A percentile compares a stretch with the other conserved stretches of the same genome.
phyloP scores from a whole-genome alignment of 164 flowering plant genomes.

The Protea cynaroides region DNA sequence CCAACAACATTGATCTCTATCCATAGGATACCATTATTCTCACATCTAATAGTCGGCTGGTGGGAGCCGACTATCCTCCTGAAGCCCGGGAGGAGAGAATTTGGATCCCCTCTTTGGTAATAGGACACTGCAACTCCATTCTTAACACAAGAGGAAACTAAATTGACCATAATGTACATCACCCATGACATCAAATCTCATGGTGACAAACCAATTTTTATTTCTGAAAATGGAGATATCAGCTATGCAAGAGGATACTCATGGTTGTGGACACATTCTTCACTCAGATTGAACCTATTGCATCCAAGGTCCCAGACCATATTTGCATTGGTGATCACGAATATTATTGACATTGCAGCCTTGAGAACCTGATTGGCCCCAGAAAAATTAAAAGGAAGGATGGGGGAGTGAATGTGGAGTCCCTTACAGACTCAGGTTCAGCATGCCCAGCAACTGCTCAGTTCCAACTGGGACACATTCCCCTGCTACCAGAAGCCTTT shows the following conservation, averaged over 20 bases:
- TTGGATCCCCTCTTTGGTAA: conserved; percentile 88
- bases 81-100: no score
- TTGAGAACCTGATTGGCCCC: conserved; percentile 87
- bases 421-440: conserved; percentile 81
- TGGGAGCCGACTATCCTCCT: no score
- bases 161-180: conserved; percentile 78
- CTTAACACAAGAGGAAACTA: conserved; percentile 78
- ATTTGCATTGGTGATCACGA: conserved; percentile 98
- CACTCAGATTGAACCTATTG: conserved; percentile 76
- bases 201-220: conserved; percentile 73
- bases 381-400: conserved; percentile 51
- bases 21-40: no score
- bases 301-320: conserved; percentile 76
- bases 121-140: conserved; percentile 89
- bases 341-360: conserved; percentile 90
- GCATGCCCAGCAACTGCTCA: conserved; percentile 93
- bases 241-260: conserved; percentile 96
- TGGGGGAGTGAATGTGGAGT: conserved; percentile 99
- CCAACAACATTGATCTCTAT: no score
- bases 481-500: conserved; percentile 76
- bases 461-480: conserved; percentile 66
- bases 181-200: conserved; percentile 83
- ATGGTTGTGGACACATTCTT: conserved; percentile 94
- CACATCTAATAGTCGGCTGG: no score
- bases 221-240: conserved; percentile 94